These are phyloP conservation scores for Penicillium olsonii DNA, from an alignment of 2,329 filamentous ascomycete species.

Conservation along the genomic window DNA sequence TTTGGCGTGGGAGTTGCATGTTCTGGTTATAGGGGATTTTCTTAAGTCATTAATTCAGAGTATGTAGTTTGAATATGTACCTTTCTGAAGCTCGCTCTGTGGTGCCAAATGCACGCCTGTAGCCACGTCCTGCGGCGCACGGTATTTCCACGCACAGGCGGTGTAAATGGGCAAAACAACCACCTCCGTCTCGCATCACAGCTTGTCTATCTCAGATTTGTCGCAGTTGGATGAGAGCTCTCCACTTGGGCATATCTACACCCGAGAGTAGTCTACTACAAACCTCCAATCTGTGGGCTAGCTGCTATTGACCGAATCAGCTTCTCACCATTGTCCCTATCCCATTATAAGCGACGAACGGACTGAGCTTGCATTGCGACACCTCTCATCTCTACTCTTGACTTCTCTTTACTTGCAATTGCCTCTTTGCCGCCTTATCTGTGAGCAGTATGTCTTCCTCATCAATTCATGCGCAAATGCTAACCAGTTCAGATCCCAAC, in stretches of 20 bases:
- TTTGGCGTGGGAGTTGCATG: slow-evolving; percentile 24
- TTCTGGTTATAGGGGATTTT: slow-evolving; percentile 2
- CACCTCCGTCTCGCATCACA: not conserved
- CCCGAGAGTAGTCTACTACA: not conserved
- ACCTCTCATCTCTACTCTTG: not conserved
- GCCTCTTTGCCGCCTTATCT: not conserved
- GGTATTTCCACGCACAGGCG: not conserved
- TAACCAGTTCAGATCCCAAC: not conserved
- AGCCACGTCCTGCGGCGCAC: not conserved
- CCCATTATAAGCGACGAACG: not conserved
- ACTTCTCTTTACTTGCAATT: not conserved
- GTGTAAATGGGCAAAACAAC: slow-evolving; percentile 28
- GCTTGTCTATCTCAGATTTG: slow-evolving; percentile 1
- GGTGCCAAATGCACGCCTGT: not conserved
- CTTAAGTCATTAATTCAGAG: slow-evolving; percentile 4
- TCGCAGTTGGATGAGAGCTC: not conserved
- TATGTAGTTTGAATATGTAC: not conserved
- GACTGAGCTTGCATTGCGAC: not conserved
- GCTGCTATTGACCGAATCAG: not conserved
- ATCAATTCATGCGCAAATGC: not conserved
- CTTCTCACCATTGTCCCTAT: not conserved
- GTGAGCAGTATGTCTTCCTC: not conserved
- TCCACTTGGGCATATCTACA: not conserved
- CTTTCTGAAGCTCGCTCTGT: no score
- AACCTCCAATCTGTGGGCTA: not conserved